Percentiles rank a stretch among this genome's conserved stretches.
Conservation (phyloP, 352 stramenopile species). For the Labyrinthula sp. region DNA sequence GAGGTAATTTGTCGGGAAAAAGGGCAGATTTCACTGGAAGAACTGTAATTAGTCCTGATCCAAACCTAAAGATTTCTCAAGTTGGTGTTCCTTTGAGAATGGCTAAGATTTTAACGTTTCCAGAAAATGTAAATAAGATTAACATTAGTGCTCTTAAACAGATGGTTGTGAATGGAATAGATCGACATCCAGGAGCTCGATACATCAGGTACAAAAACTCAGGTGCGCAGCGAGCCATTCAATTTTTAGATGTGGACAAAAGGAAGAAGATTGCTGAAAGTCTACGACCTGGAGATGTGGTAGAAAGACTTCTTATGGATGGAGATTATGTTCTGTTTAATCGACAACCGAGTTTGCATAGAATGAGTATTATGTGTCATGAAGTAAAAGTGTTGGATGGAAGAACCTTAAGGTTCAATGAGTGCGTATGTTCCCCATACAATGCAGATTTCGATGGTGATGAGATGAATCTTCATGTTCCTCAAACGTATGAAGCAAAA, state of each 20-base stretch:
- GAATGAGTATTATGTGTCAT: conserved; percentile 98
- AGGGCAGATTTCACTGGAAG: conserved; percentile 95
- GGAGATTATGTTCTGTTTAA: conserved; percentile 98
- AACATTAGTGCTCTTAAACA: conserved; percentile 87
- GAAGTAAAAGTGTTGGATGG: conserved; percentile 49
- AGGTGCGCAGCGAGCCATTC: conserved; percentile 9
- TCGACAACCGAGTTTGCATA: conserved; percentile 95
- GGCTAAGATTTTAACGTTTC: conserved; percentile 95
- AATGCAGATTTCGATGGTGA: conserved; percentile 99
- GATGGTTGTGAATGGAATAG: conserved; percentile 70
- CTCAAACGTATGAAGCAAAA: conserved; percentile 92
- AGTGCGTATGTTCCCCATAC: conserved; percentile 95
- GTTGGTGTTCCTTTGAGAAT: conserved; percentile 76
- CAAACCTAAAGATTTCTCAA: conserved; percentile 81
- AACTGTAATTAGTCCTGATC: conserved; percentile 96
- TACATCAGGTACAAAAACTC: background rate
- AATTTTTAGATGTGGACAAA: conserved; percentile 71
- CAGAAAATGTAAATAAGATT: conserved; percentile 81
- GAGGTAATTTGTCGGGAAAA: conserved; percentile 94
- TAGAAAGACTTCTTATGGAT: conserved; percentile 97
- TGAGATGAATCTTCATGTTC: conserved; percentile 98
- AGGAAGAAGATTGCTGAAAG: conserved; percentile 67
- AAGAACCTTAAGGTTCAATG: conserved; percentile 98
- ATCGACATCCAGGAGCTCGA: conserved; percentile 82
- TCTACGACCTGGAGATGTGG: conserved; percentile 85